Conservation (phyloP, 805 yeast genomes). For the Candida maltosa region DNA sequence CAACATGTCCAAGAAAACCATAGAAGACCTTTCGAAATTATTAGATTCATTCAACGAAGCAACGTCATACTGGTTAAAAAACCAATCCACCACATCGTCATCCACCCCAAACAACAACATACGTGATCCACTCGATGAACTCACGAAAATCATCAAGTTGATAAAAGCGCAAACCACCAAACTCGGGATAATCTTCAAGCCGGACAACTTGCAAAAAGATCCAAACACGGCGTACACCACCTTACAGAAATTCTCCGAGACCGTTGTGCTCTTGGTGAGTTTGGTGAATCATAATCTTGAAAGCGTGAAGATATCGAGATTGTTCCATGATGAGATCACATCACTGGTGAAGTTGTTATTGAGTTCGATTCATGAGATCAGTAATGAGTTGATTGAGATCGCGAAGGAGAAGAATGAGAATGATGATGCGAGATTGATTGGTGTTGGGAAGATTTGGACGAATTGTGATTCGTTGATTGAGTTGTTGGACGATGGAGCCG, state of each 20-base stretch:
- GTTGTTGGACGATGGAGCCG: constrained; percentile 46
- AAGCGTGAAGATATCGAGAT: constrained; percentile 25
- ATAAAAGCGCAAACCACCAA: constrained; percentile 77
- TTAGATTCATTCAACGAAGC: constrained; percentile 28
- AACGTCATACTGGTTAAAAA: constrained; percentile 23
- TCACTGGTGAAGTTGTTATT: constrained; percentile 8
- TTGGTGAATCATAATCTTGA: constrained; percentile 34
- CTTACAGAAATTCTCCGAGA: constrained; percentile 42
- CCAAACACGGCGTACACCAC: constrained; percentile 53
- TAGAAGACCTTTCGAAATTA: constrained; percentile 19
- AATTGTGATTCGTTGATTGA: constrained; percentile 48
- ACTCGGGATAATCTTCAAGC: constrained; percentile 66
- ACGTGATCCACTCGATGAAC: constrained; percentile 50
- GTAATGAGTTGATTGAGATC: constrained; percentile 11
- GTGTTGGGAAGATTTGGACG: constrained; percentile 73
- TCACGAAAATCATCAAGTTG: constrained; percentile 55
- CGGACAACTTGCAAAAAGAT: constrained; percentile 40
- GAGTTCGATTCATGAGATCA: constrained; percentile 7
- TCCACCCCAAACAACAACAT: constrained; percentile 26
- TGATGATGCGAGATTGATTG: constrained; percentile 45
- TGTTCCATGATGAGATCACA: constrained; percentile 8
- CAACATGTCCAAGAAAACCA: constrained; percentile 14
- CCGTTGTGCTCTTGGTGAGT: constrained; percentile 44
- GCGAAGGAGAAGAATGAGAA: constrained; percentile 9
- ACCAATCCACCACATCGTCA: constrained; percentile 10